Evolutionary conservation across 2,329 filamentous ascomycete species (phyloP), one percentile per base, ranked within the genome.

Genomic region (Pestalotiopsis fici): DNA sequence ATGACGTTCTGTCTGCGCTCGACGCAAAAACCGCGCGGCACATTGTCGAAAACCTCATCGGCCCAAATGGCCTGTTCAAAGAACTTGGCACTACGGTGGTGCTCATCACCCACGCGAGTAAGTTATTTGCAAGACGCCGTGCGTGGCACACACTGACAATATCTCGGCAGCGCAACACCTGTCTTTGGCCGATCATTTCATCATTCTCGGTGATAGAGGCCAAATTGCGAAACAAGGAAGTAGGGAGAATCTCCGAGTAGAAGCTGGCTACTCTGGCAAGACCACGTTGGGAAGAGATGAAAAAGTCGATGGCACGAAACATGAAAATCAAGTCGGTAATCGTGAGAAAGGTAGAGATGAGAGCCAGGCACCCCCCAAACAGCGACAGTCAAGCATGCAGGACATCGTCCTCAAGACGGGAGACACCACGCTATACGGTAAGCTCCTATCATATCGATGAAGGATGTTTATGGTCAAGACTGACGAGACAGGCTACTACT

Each of bases 361-460:
- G 43, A 50, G 9, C 43, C 43, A 50, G 43, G 43, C 43, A 21
- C n/a, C 43, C 15, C 18, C 6, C 73, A 78, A 18, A 66, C 74
- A 2, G 70, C 64, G 23, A 67, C 76, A 18, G 43, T 50, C 43
- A 13, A 50, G n/a, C 43, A 50, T 50, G 43, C 43, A 50, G 43
- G 43, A 50, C n/a, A 18, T 21, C 18, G 43, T 50, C 43, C 43
- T 50, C 43, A 71, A 71, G 55, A 77, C 73, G 3, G 80, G 80
- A 1, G 79, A 82, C 28, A 62, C 76, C 2, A 74, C 76, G 1
- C 73, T 83, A 1, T 83, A 83, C 67, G 69, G 78, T 81, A 73
- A 37, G 69, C 31, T 25, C 15, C 31, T 37, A 50, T 13, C 31
- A 28, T 9, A 43, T 11, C 15, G 13, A n/a, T 31, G n/a, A 21